Evolutionary conservation across 176 grass and related monocot genomes (phyloP).

Genomic region (Zea mays): Zm-B73-REFERENCE-NAM-5.0 NC_050097.1:10932001-10932500

Average conservation of each 20-base stretch:
- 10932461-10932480: no score
- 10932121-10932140: conserved; percentile 53
- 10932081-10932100: background rate
- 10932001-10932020: conserved; percentile 6
- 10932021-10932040: conserved; percentile 3
- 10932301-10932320: no score
- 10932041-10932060: background rate
- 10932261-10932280: conserved; percentile 81
- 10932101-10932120: conserved; percentile 21
- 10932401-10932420: background rate
- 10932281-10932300: no score
- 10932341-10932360: no score
- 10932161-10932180: conserved; percentile 72
- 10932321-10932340: no score
- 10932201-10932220: conserved; percentile 70
- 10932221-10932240: conserved; percentile 95
- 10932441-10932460: no score
- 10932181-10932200: conserved; percentile 63
- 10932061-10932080: conserved; percentile 4
- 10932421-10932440: background rate
- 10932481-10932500: no score
- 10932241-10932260: conserved; percentile 99
- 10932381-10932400: no score
- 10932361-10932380: no score
- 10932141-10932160: conserved; percentile 62